These are phyloP conservation scores for Aspergillus cavernicola DNA, from an alignment of 495 filamentous ascomycete genomes.

Conservation along the genomic window DNA sequence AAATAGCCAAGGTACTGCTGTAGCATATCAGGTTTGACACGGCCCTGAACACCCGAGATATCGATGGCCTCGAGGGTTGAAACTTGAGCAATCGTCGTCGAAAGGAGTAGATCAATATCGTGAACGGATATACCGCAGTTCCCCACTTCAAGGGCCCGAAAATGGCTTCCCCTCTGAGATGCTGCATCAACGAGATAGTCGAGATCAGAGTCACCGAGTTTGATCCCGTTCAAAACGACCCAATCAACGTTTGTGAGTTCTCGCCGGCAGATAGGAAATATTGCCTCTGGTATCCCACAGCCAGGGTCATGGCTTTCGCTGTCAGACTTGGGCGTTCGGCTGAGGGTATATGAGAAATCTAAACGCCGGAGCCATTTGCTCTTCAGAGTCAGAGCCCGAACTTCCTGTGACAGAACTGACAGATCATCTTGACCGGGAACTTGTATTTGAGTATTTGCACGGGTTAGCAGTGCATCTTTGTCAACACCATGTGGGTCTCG, in stretches of 20 bases:
- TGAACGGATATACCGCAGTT: conserved; percentile 65
- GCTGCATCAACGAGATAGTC: conserved; percentile 68
- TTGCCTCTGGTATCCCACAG: conserved; percentile 74
- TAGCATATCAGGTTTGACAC: conserved; percentile 60
- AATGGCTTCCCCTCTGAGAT: conserved; percentile 58
- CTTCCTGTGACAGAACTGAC: conserved; percentile 67
- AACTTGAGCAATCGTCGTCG: conserved; percentile 54
- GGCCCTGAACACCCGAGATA: conserved; percentile 71
- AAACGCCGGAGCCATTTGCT: conserved; percentile 59
- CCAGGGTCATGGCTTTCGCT: conserved; percentile 58
- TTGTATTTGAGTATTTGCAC: conserved; percentile 52
- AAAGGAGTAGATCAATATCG: conserved; percentile 42
- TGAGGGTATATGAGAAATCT: conserved; percentile 60
- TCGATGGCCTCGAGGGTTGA: conserved; percentile 72
- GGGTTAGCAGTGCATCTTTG: conserved; percentile 56
- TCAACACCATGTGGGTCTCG: conserved; percentile 60
- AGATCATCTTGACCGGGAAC: conserved; percentile 56
- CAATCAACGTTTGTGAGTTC: conserved; percentile 75
- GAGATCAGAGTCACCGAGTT: conserved; percentile 76
- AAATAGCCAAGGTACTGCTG: conserved; percentile 63
- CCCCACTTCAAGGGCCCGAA: conserved; percentile 79
- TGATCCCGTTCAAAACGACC: conserved; percentile 77
- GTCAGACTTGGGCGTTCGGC: conserved; percentile 47
- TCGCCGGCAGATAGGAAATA: conserved; percentile 71
- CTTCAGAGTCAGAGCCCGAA: conserved; percentile 66